Evolutionary conservation across 495 filamentous ascomycete genomes (phyloP).

Genomic region (Schizothecium vesticola): DNA sequence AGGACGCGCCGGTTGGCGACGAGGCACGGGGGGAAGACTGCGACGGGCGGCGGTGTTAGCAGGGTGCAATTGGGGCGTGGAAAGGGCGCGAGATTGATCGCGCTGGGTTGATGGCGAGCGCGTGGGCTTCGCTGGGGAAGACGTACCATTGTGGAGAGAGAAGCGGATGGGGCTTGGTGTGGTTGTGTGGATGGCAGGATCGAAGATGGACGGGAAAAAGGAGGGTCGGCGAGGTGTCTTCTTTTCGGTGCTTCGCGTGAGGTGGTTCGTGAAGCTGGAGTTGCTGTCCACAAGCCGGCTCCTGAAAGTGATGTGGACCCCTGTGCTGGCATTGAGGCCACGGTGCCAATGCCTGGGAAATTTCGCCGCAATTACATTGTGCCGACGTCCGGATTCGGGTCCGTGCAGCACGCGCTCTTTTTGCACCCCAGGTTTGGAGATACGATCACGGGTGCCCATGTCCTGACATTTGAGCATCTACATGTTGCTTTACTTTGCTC

Average conservation of each 20-base stretch:
- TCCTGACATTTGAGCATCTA: background rate
- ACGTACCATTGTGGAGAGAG: conserved; percentile 11
- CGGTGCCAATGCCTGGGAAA: conserved; percentile 21
- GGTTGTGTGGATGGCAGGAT: background rate
- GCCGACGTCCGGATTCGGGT: conserved; percentile 2
- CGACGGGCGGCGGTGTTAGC: background rate
- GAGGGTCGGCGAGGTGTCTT: background rate
- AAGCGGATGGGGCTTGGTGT: background rate
- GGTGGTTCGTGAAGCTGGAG: conserved; percentile 12
- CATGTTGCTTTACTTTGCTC: background rate
- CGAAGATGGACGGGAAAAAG: background rate
- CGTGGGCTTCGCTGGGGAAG: background rate
- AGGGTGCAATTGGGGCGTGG: background rate
- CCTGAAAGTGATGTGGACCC: conserved; percentile 26
- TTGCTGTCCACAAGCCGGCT: conserved; percentile 14
- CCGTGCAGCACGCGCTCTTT: background rate
- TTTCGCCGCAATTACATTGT: conserved; percentile 21
- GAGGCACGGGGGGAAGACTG: conserved; percentile 72
- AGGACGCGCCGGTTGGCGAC: conserved; percentile 53
- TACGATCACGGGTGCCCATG: background rate
- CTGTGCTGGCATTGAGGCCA: conserved; percentile 33
- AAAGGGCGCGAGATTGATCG: background rate
- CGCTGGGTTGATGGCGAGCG: background rate
- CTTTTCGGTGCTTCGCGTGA: conserved; percentile 11
- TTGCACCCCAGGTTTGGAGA: conserved; percentile 4